Evolutionary conservation across 2,329 filamentous ascomycete species (phyloP).

Genomic region (Hypoxylon sp.): DNA sequence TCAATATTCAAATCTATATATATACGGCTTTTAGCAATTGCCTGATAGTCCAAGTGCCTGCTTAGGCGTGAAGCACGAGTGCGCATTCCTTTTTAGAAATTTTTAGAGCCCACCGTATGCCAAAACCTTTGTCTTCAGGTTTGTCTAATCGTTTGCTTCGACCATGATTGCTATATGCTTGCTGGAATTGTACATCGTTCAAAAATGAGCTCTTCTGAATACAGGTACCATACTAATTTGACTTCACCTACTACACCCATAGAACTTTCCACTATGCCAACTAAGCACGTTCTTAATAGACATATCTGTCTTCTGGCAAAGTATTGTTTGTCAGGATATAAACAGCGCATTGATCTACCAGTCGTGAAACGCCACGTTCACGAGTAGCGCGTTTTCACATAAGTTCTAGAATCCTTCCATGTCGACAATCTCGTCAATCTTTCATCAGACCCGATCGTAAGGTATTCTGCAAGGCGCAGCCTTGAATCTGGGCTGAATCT

Average conservation of each 20-base stretch:
- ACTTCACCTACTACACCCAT: not conserved
- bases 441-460: slow-evolving; percentile 31
- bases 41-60: not conserved
- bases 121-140: not conserved
- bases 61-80: not conserved
- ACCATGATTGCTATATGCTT: slow-evolving; percentile 20
- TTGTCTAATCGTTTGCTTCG: slow-evolving; percentile 15
- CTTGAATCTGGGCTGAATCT: slow-evolving; percentile 33
- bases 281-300: not conserved
- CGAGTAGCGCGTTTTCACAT: slow-evolving; percentile 3
- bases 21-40: not conserved
- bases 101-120: not conserved
- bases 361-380: slow-evolving; percentile 1
- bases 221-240: not conserved
- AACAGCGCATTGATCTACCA: not conserved
- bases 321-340: slow-evolving; percentile 4
- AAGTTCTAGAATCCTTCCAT: slow-evolving; percentile 32
- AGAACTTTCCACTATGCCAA: not conserved
- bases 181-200: slow-evolving; percentile 3
- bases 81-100: not conserved
- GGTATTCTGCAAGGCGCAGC: slow-evolving; percentile 34
- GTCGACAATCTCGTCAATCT: slow-evolving; percentile 38
- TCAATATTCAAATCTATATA: not conserved
- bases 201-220: not conserved
- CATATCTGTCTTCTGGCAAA: not conserved